phyloP scores from a whole-genome alignment of 768 basidiomycete species.

The Kwoniella newhampshirensis region DNA sequence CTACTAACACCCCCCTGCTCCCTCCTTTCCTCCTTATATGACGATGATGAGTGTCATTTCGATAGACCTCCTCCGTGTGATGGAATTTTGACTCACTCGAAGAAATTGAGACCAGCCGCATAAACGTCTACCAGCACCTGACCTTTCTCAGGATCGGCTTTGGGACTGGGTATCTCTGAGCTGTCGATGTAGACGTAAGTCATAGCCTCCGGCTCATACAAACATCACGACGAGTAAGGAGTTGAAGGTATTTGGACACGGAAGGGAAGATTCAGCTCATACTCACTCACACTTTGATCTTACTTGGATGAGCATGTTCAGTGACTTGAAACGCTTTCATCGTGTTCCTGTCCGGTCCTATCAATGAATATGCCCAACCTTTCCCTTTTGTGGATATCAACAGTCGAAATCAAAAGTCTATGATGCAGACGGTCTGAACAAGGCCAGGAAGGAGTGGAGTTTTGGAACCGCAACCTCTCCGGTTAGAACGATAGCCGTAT shows the following conservation, averaged over 20 bases:
- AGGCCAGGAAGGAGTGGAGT: too few species aligned
- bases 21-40: too few species aligned
- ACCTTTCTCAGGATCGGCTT: slow-evolving; percentile 59
- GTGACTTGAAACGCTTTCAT: slow-evolving; percentile 81
- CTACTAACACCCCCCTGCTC: too few species aligned
- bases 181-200: slow-evolving; percentile 10
- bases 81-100: slow-evolving; percentile 54
- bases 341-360: too few species aligned
- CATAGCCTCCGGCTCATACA: neutral
- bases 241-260: neutral
- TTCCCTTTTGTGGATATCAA: too few species aligned
- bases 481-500: too few species aligned
- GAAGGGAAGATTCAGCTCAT: neutral
- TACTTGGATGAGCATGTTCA: slow-evolving; percentile 67
- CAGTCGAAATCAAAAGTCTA: too few species aligned
- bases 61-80: too few species aligned
- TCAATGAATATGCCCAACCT: too few species aligned
- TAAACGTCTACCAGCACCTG: slow-evolving; percentile 75
- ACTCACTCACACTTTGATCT: slow-evolving; percentile 58
- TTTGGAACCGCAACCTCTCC: too few species aligned
- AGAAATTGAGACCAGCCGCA: slow-evolving; percentile 74
- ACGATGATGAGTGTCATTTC: too few species aligned
- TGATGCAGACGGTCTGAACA: too few species aligned
- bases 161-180: slow-evolving; percentile 59
- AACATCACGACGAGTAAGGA: neutral